A percentile compares a stretch with the other conserved stretches of the same genome.
These are phyloP conservation scores for Suillus sp. DNA, from an alignment of 768 basidiomycete genomes.

Conservation along the genomic window DNA sequence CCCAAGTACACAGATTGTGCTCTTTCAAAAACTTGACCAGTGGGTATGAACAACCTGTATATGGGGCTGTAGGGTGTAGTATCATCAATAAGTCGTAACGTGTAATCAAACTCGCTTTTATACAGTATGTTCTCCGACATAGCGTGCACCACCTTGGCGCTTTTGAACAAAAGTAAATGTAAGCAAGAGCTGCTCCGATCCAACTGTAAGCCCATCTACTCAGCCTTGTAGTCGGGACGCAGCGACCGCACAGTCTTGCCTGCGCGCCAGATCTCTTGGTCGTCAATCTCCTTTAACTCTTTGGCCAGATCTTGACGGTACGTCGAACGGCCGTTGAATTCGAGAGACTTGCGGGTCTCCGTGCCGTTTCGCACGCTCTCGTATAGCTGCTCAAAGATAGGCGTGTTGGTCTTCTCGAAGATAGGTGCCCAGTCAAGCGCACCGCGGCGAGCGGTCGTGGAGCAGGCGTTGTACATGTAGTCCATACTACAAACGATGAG, in stretches of 20 bases:
- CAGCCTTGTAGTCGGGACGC: conserved; percentile 82
- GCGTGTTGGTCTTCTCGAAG: conserved; percentile 92
- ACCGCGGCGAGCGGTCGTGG: conserved; percentile 97
- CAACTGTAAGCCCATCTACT: conserved; percentile 32
- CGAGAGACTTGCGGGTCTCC: conserved; percentile 95
- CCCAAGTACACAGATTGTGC: neutral
- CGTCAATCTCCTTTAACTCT: conserved; percentile 93
- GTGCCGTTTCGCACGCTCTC: conserved; percentile 92
- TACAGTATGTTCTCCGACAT: conserved; percentile 23
- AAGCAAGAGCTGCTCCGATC: neutral
- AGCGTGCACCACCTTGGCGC: conserved; percentile 28
- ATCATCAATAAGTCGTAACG: neutral
- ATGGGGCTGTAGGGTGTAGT: neutral
- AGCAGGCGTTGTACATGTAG: conserved; percentile 99
- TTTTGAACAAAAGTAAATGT: conserved; percentile 18
- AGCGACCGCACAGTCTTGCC: conserved; percentile 91
- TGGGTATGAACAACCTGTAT: neutral
- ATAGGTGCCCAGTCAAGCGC: conserved; percentile 99
- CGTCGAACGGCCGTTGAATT: conserved; percentile 91
- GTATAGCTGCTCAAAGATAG: conserved; percentile 94
- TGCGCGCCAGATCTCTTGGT: conserved; percentile 99
- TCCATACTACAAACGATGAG: conserved; percentile 69
- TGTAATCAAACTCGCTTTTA: conserved; percentile 7
- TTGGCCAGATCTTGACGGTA: conserved; percentile 92
- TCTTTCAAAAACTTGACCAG: neutral